phyloP scores from a whole-genome alignment of 495 filamentous ascomycete genomes.

The Usnea hakonensis region DNA sequence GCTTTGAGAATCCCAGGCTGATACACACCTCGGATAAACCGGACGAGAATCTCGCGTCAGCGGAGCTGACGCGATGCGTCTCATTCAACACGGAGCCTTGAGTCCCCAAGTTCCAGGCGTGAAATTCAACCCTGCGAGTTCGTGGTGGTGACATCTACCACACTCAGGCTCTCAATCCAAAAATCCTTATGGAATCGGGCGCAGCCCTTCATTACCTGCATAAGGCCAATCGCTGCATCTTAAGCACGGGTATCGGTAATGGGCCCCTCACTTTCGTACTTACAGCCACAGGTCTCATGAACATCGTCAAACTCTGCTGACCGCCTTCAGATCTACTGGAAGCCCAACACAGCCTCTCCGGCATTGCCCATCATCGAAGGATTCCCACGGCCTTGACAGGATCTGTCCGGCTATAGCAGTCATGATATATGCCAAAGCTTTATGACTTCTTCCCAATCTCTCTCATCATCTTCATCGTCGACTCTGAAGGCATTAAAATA shows the following conservation, averaged over 20 bases:
- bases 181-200: background rate
- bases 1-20: too few species aligned
- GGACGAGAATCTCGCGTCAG: too few species aligned
- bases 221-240: background rate
- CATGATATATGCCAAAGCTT: background rate
- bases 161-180: background rate
- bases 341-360: background rate
- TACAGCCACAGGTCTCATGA: background rate
- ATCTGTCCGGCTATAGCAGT: background rate
- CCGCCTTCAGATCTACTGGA: background rate
- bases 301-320: background rate
- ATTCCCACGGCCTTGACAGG: background rate
- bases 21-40: too few species aligned
- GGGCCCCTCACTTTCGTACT: background rate
- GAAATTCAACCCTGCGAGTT: background rate
- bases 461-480: background rate
- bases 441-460: background rate
- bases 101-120: too few species aligned
- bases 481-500: background rate
- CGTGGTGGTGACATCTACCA: background rate
- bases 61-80: too few species aligned
- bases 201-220: background rate
- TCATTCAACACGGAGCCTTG: too few species aligned
- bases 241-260: background rate
- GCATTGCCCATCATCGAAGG: background rate